These are phyloP conservation scores for Thyridium curvatum DNA, from an alignment of 2,329 filamentous ascomycete species.

Conservation along the genomic window DNA sequence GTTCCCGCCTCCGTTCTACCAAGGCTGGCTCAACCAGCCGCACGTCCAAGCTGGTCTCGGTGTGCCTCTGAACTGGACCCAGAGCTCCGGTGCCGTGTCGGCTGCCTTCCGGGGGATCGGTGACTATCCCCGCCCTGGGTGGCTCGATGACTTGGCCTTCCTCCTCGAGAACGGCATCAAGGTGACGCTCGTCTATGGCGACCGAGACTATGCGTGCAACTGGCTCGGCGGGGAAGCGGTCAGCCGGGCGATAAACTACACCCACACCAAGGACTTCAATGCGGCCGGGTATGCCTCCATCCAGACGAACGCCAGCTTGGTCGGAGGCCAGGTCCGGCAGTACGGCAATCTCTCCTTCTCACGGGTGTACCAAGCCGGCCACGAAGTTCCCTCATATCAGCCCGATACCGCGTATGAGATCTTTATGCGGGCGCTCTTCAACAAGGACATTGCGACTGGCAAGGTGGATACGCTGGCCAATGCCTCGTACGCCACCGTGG, in stretches of 20 bases:
- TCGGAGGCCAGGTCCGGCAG: slow-evolving; percentile 59
- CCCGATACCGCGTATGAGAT: slow-evolving; percentile 36
- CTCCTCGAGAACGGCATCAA: slow-evolving; percentile 49
- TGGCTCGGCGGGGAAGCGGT: slow-evolving; percentile 45
- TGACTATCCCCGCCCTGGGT: slow-evolving; percentile 20
- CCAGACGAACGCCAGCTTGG: slow-evolving; percentile 49
- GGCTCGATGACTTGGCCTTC: slow-evolving; percentile 35
- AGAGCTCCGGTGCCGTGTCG: slow-evolving; percentile 29
- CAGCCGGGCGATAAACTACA: slow-evolving; percentile 44
- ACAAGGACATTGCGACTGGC: slow-evolving; percentile 40
- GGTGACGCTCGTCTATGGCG: slow-evolving; percentile 48
- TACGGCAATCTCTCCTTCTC: slow-evolving; percentile 57
- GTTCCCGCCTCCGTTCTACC: slow-evolving; percentile 42
- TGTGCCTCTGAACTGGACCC: slow-evolving; percentile 52
- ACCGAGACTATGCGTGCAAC: slow-evolving; percentile 48
- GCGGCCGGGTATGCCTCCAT: slow-evolving; percentile 60
- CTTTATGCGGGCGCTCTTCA: slow-evolving; percentile 42
- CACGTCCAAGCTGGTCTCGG: slow-evolving; percentile 51
- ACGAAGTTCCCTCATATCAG: slow-evolving; percentile 41
- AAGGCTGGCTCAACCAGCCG: slow-evolving; percentile 46
- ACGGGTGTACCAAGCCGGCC: slow-evolving; percentile 48
- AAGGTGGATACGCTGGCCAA: slow-evolving; percentile 9
- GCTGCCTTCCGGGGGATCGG: slow-evolving; percentile 29
- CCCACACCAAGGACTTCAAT: slow-evolving; percentile 51
- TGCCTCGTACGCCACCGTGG: slow-evolving; percentile 2